Base-by-base conservation (phyloP, 805 yeast species). In the Saturnispora saitoi region DNA sequence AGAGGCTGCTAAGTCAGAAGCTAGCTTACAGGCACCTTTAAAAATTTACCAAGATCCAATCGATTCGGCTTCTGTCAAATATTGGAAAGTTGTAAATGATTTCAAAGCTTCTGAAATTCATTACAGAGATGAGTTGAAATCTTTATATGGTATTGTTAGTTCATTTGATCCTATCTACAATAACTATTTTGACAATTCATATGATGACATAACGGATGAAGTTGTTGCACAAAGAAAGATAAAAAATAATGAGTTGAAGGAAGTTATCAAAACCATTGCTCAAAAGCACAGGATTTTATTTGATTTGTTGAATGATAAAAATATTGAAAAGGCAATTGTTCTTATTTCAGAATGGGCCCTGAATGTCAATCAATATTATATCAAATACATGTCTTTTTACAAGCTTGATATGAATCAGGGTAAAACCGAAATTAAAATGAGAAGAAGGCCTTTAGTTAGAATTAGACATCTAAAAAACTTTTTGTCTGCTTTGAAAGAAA, bases 391-490 rank as follows among this genome's bases (percentile, higher is more conserved):
- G 15, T 41, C 48, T 12, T 30, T 47, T 14, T 65, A 63, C 52
- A 54, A 46, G 32, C 32, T 60, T 17, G 59, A 51, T 31, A 42
- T 53, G 4, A 52, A 53, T 36, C 63, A 62, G 32, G 43, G 66
- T 1, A 51, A 58, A 7, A 49, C 58, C 2, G 70, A 66, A 48
- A 47, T 61, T 22, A 49, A 51, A 15, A 49, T 63, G 6, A 61
- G 64, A 45, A 55, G 64, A 45, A 54, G 60, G 41, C 71, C 71
- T 9, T 43, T 67, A 31, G 53, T 60, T 31, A 56, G 65, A 49
- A 47, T 66, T n/a, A 49, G 61, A 6, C 56, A 58, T 28, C 43
- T 67, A 22, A 52, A 51, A 17, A 58, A 55, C 39, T 54, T 62
- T 30, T 47, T 60, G 11, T 37, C 44, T n/a, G 51, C 53, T 15